Percentiles rank a stretch among this genome's conserved stretches.
phyloP scores from a whole-genome alignment of 2,329 filamentous ascomycete genomes.

The Fusarium annulatum region DNA sequence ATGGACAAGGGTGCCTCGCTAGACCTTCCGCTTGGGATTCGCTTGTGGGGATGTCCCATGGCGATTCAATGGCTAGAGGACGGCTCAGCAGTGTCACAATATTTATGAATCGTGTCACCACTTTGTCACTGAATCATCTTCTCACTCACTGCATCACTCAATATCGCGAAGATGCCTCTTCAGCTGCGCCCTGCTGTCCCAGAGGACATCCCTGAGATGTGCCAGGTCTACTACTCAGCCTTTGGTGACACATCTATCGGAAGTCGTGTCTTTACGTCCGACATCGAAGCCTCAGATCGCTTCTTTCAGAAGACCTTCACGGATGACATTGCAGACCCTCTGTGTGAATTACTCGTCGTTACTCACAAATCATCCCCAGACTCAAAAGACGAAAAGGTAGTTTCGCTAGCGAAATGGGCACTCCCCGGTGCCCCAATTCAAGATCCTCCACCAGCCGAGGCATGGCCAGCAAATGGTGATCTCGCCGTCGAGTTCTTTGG shows the following conservation, averaged over 20 bases:
- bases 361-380: constrained; percentile 45
- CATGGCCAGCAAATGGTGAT: constrained; percentile 56
- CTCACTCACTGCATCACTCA: not conserved
- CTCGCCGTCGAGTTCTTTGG: constrained; percentile 56
- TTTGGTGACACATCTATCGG: constrained; percentile 55
- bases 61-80: not conserved
- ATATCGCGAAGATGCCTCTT: constrained; percentile 35
- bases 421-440: constrained; percentile 43
- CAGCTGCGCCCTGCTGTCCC: constrained; percentile 53
- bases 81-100: not conserved
- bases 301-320: constrained; percentile 52
- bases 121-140: not conserved
- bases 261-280: constrained; percentile 51
- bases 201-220: constrained; percentile 55
- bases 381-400: constrained; percentile 41
- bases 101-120: not conserved
- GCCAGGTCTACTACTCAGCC: constrained; percentile 57
- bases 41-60: constrained; percentile 11
- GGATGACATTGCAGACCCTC: constrained; percentile 55
- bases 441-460: constrained; percentile 42
- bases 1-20: constrained; percentile 12
- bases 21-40: constrained; percentile 11
- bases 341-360: constrained; percentile 55
- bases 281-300: constrained; percentile 34
- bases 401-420: constrained; percentile 63